Percentiles rank a stretch among this genome's conserved stretches.
phyloP scores from a whole-genome alignment of 805 yeast species.

The Hermanozyma aechmeae region DNA sequence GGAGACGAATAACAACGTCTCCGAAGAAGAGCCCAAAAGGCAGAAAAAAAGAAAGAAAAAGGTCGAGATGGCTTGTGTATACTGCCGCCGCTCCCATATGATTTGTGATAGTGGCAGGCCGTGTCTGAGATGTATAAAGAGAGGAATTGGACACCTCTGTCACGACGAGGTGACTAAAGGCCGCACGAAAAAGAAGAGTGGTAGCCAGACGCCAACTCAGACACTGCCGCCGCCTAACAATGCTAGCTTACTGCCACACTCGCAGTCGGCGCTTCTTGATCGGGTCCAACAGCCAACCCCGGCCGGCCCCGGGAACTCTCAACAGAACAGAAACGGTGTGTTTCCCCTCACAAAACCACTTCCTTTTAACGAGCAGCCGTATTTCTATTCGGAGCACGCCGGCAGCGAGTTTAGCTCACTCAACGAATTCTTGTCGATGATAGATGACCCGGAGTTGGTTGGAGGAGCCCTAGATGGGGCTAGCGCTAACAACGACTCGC shows the following conservation, averaged over 20 bases:
- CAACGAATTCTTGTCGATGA: slow-evolving; percentile 81
- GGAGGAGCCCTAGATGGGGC: slow-evolving; percentile 27
- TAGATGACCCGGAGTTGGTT: slow-evolving; percentile 74
- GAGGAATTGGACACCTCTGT: slow-evolving; percentile 85
- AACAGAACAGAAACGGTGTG: slow-evolving; percentile 4
- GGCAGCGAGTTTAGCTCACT: slow-evolving; percentile 87
- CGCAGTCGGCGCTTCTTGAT: no score
- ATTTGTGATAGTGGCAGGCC: slow-evolving; percentile 77
- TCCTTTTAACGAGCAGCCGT: slow-evolving; percentile 55
- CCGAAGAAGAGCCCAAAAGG: neutral
- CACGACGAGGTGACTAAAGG: slow-evolving; percentile 55
- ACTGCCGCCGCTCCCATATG: slow-evolving; percentile 90
- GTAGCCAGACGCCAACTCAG: no score
- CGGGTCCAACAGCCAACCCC: no score
- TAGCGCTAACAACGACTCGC: slow-evolving; percentile 4
- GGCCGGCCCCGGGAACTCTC: no score
- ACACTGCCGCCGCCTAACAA: no score
- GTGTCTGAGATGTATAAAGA: slow-evolving; percentile 73
- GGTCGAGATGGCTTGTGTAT: slow-evolving; percentile 70
- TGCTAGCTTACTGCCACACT: no score
- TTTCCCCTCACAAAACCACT: slow-evolving; percentile 31
- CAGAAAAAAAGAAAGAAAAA: slow-evolving; percentile 35
- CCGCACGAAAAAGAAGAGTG: slow-evolving; percentile 31
- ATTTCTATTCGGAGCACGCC: slow-evolving; percentile 83
- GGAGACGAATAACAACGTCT: neutral